Evolutionary conservation across 345 rosid species (phyloP).

Genomic region (Melaleuca alternifolia): DNA sequence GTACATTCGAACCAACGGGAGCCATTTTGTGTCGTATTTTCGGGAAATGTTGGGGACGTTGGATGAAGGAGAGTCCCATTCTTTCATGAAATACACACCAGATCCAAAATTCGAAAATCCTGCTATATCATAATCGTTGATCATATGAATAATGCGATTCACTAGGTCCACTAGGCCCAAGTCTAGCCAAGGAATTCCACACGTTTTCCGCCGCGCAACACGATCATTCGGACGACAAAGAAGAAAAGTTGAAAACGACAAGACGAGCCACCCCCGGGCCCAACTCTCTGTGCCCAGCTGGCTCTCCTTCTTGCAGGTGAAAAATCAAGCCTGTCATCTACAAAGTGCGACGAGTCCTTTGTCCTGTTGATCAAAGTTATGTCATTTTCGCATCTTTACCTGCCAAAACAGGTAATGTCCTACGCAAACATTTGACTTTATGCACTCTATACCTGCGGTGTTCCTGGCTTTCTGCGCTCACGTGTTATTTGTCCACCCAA

Average conservation of each 20-base stretch:
- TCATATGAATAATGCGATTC: background rate
- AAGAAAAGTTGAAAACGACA: background rate
- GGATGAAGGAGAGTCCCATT: background rate
- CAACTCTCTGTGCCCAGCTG: background rate
- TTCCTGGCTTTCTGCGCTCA: background rate
- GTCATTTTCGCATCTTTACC: background rate
- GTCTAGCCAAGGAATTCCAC: background rate
- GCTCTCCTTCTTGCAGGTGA: background rate
- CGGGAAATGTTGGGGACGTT: background rate
- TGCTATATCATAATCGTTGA: background rate
- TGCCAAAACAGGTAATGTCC: background rate
- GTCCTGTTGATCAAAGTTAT: background rate
- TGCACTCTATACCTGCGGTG: background rate
- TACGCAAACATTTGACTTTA: background rate
- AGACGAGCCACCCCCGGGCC: background rate
- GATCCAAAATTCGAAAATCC: too few relatives aligned
- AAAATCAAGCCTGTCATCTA: background rate
- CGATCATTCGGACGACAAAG: background rate
- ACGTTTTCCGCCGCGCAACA: background rate
- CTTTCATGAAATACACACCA: background rate
- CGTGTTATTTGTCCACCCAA: background rate
- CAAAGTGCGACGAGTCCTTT: background rate
- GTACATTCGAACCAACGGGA: background rate
- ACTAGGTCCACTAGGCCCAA: background rate
- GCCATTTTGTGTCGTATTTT: background rate